Evolutionary conservation across 1,284 basidiomycete genomes (phyloP), one percentile per base, ranked within the genome.

Genomic region (Apiotrichum siamense): DNA sequence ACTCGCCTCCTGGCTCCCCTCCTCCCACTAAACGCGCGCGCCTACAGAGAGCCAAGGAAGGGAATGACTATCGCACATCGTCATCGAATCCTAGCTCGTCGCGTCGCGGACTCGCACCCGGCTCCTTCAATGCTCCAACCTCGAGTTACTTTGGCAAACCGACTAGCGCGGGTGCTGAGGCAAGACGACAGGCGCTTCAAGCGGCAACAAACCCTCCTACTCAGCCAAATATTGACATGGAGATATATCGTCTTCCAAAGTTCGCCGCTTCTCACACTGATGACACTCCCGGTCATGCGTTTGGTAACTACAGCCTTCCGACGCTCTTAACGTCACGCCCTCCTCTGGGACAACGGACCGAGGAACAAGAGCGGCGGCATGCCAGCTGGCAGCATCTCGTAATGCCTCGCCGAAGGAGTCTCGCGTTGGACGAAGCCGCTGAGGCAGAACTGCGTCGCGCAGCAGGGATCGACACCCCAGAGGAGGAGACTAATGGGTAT

Each of bases 351-450:
- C 42, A 41, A 12, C 57, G 59, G 1, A 67, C 64, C 3, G 49
- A 49, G 0, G 69, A 64, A 27, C 64, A 70, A 49, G 44, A 58
- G 24, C 36, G 37, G 4, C 57, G 66, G 24, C 72, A 67, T 45
- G 64, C 64, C 33, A 54, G 49, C 13, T 74, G 67, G 69, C 61
- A 66, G 33, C 47, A 49, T 4, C 43, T 62, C 12, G 38, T 68
- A 1, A 54, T 72, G 17, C 63, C 61, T 18, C 62, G 72, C 11
- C 55, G 72, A 1, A 46, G 66, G 18, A 72, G 69, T 11, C 50
- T 75, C 3, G 64, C 66, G 13, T 58, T 75, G n/a, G 74, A 75
- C 41, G 67, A 72, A 46, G 72, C 72, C 0, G 72, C 66, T 15
- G 67, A 65, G 2, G 63, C 57, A 4, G 70, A 70, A 51, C 55